These are phyloP conservation scores for Laburnicola sp. DNA, from an alignment of 2,329 filamentous ascomycete species.

Conservation along the genomic window DNA sequence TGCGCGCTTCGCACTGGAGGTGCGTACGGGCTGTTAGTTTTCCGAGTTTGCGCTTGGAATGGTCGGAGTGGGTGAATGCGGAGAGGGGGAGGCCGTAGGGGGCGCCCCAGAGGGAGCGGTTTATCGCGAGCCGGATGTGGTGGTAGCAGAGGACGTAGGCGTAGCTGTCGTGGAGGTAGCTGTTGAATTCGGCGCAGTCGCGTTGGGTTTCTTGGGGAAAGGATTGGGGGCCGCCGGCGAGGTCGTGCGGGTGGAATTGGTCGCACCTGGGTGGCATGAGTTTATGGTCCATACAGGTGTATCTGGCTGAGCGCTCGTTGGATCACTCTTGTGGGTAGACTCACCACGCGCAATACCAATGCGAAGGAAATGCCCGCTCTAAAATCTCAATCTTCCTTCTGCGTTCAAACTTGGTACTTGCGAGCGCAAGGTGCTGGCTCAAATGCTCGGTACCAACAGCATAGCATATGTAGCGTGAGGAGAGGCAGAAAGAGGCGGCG, in stretches of 20 bases:
- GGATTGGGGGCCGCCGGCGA: constrained; percentile 16
- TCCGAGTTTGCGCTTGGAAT: constrained; percentile 17
- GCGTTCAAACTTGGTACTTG: constrained; percentile 23
- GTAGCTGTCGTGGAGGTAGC: constrained; percentile 23
- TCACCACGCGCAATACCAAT: constrained; percentile 40
- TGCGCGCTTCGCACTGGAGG: constrained; percentile 16
- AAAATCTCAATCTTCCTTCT: constrained; percentile 32
- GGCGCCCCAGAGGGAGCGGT: constrained; percentile 20
- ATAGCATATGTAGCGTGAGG: constrained; percentile 32
- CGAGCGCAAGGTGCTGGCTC: constrained; percentile 16
- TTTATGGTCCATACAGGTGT: no score
- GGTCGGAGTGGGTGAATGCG: constrained; percentile 16
- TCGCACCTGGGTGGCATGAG: no score
- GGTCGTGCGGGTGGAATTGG: constrained; percentile 28
- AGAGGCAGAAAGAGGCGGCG: constrained; percentile 32
- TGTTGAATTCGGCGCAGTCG: constrained; percentile 32
- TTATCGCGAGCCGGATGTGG: constrained; percentile 35
- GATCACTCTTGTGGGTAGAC: no score
- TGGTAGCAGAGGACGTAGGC: constrained; percentile 32
- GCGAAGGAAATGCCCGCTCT: constrained; percentile 37
- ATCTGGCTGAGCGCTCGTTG: no score
- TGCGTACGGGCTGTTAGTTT: constrained; percentile 16
- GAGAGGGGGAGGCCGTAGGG: constrained; percentile 30
- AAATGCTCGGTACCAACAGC: constrained; percentile 31
- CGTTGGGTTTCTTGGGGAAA: constrained; percentile 8